Evolutionary conservation across 371 early-diverging fungal genomes (phyloP).

Genomic region (Catenaria anguillulae): DNA sequence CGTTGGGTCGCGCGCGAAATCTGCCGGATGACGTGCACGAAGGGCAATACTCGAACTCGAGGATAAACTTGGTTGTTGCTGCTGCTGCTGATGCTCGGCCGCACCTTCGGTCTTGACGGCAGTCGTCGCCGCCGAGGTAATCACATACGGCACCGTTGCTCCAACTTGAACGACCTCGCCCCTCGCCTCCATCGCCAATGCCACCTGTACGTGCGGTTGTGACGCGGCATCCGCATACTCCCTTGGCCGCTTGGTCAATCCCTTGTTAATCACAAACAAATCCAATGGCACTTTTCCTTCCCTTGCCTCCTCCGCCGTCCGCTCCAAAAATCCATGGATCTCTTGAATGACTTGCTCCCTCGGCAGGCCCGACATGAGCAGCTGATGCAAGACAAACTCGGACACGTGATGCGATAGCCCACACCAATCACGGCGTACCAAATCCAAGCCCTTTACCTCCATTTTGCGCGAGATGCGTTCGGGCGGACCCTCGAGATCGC

Average conservation of each 20-base stretch:
- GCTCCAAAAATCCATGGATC: slow-evolving; percentile 57
- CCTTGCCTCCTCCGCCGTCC: slow-evolving; percentile 57
- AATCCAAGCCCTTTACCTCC: slow-evolving; percentile 97
- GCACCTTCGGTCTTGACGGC: slow-evolving; percentile 24
- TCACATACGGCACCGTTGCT: slow-evolving; percentile 93
- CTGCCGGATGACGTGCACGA: slow-evolving; percentile 81
- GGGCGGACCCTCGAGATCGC: slow-evolving; percentile 12
- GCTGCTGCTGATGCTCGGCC: too few relatives aligned
- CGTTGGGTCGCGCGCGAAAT: slow-evolving; percentile 26
- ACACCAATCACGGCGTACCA: slow-evolving; percentile 98
- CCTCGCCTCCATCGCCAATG: slow-evolving; percentile 59
- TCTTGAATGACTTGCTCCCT: slow-evolving; percentile 58
- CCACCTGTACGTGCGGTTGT: slow-evolving; percentile 96
- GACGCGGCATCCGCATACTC: slow-evolving; percentile 76
- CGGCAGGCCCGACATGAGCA: slow-evolving; percentile 44
- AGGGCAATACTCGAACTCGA: background rate
- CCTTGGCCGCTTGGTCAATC: slow-evolving; percentile 82
- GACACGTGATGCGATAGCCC: slow-evolving; percentile 79
- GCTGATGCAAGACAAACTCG: slow-evolving; percentile 53
- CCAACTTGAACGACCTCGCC: slow-evolving; percentile 63
- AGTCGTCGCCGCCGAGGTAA: slow-evolving; percentile 38
- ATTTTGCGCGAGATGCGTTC: slow-evolving; percentile 38
- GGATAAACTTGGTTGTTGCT: too few relatives aligned
- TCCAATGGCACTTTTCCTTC: slow-evolving; percentile 53
- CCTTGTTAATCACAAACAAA: slow-evolving; percentile 88